Conservation (phyloP, 176 grass and related monocot genomes). For the Cenchrus fungigraminus region DNA sequence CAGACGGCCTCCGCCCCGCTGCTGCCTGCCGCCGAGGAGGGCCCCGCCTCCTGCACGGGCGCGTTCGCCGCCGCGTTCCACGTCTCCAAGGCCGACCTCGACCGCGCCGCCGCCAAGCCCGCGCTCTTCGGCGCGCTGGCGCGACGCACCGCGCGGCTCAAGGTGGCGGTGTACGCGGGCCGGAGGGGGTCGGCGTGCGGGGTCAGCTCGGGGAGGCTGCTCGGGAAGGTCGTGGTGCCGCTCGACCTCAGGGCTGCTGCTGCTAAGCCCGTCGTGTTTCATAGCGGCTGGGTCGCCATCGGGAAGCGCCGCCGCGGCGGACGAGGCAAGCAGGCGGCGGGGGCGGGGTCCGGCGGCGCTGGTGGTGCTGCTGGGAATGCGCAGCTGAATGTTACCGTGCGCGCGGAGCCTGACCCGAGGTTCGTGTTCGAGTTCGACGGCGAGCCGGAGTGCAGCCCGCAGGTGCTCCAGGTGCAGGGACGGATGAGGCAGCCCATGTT, state of each 20-base stretch:
- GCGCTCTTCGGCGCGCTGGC: constrained; percentile 42
- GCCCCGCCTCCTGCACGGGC: constrained; percentile 9
- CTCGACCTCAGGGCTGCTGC: constrained; percentile 58
- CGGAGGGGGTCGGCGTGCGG: constrained; percentile 47
- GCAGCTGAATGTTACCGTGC: constrained; percentile 62
- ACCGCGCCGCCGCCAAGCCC: constrained; percentile 48
- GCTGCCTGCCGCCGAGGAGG: constrained; percentile 28
- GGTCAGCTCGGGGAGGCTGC: constrained; percentile 35
- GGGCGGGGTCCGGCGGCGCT: not conserved
- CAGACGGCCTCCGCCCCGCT: constrained; percentile 59
- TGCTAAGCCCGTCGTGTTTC: constrained; percentile 53
- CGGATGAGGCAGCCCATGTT: constrained; percentile 76
- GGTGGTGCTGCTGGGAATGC: not conserved
- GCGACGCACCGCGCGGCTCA: constrained; percentile 38
- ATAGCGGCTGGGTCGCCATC: constrained; percentile 70
- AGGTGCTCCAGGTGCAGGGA: constrained; percentile 79
- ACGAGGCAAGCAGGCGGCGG: not conserved
- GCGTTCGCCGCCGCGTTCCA: constrained; percentile 68
- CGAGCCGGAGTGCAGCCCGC: constrained; percentile 79
- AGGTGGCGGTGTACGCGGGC: constrained; percentile 67
- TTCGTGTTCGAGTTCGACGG: constrained; percentile 89
- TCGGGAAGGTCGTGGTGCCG: constrained; percentile 74
- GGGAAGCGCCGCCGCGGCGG: constrained; percentile 38
- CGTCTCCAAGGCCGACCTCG: constrained; percentile 65
- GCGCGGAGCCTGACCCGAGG: constrained; percentile 69